Percentiles rank a stretch among this genome's conserved stretches.
Conservation (phyloP, 345 rosid genomes). For the Citrus reticulata region DNA sequence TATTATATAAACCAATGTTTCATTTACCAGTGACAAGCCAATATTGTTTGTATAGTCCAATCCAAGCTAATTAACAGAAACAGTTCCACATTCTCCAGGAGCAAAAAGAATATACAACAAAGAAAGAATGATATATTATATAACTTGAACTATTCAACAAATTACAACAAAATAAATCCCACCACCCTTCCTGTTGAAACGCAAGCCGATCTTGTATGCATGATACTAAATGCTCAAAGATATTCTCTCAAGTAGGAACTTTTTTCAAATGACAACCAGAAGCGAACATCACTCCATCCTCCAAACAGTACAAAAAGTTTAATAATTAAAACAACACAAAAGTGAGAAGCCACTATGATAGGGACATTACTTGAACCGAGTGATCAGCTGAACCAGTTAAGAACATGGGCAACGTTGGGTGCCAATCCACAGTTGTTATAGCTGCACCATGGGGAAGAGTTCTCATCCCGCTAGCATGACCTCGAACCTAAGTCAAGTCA, state of each 20-base stretch:
- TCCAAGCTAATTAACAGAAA: background rate
- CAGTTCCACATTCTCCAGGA: background rate
- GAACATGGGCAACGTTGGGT: slow-evolving; percentile 63
- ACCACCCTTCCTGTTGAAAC: background rate
- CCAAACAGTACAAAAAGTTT: background rate
- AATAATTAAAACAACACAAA: background rate
- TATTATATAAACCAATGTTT: too few relatives aligned
- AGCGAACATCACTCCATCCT: background rate
- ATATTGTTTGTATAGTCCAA: too few relatives aligned
- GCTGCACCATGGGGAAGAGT: slow-evolving; percentile 61
- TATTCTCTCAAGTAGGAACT: background rate
- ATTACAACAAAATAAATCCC: background rate
- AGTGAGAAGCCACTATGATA: slow-evolving; percentile 16
- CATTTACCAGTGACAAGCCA: too few relatives aligned
- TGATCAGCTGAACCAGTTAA: slow-evolving; percentile 70
- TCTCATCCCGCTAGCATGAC: slow-evolving; percentile 43
- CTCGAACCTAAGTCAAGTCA: slow-evolving; percentile 39
- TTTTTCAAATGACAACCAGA: background rate
- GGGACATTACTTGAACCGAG: slow-evolving; percentile 61
- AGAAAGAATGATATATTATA: background rate
- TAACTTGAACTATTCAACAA: background rate
- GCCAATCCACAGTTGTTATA: slow-evolving; percentile 72
- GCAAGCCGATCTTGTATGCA: background rate
- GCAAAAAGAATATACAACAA: background rate
- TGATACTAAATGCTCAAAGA: background rate